These are phyloP conservation scores for Penicillium psychrofluorescens DNA, from an alignment of 495 filamentous ascomycete genomes.

Conservation along the genomic window DNA sequence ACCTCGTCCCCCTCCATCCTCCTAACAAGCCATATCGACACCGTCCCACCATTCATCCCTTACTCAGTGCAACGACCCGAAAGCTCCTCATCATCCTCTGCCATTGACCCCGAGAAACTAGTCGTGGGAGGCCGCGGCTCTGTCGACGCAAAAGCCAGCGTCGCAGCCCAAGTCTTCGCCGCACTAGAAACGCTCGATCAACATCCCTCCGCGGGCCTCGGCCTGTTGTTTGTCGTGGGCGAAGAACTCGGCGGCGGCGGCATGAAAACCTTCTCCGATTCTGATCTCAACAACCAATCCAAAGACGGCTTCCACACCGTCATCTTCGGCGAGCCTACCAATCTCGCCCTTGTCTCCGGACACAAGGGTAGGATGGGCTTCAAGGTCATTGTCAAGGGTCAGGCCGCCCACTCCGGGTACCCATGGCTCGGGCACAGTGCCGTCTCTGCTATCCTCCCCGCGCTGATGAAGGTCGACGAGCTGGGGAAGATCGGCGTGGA, in stretches of 20 bases:
- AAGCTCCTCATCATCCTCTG: slow-evolving; percentile 3
- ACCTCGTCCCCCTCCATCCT: slow-evolving; percentile 53
- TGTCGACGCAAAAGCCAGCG: slow-evolving; percentile 85
- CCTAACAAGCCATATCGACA: slow-evolving; percentile 70
- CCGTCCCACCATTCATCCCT: slow-evolving; percentile 61
- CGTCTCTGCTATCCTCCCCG: slow-evolving; percentile 64
- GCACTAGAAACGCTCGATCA: slow-evolving; percentile 50
- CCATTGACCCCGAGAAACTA: slow-evolving; percentile 28
- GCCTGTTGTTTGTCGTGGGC: slow-evolving; percentile 82
- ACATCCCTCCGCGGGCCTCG: slow-evolving; percentile 40
- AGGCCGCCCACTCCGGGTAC: slow-evolving; percentile 83
- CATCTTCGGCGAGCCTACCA: slow-evolving; percentile 89
- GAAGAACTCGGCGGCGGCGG: slow-evolving; percentile 79
- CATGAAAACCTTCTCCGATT: slow-evolving; percentile 55
- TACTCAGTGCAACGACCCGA: slow-evolving; percentile 21
- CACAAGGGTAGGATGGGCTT: slow-evolving; percentile 78
- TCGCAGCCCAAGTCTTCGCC: slow-evolving; percentile 72
- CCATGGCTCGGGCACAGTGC: slow-evolving; percentile 78
- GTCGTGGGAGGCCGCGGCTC: slow-evolving; percentile 68
- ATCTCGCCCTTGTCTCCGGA: slow-evolving; percentile 74
- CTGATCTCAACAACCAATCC: slow-evolving; percentile 23
- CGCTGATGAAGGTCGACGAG: slow-evolving; percentile 52
- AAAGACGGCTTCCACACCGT: slow-evolving; percentile 49
- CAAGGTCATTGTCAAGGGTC: slow-evolving; percentile 58
- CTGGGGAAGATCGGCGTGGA: slow-evolving; percentile 36